A percentile compares a stretch with the other conserved stretches of the same genome.
Evolutionary conservation across 768 basidiomycete species (phyloP).

Genomic region (Hypholoma sublateritium): DNA sequence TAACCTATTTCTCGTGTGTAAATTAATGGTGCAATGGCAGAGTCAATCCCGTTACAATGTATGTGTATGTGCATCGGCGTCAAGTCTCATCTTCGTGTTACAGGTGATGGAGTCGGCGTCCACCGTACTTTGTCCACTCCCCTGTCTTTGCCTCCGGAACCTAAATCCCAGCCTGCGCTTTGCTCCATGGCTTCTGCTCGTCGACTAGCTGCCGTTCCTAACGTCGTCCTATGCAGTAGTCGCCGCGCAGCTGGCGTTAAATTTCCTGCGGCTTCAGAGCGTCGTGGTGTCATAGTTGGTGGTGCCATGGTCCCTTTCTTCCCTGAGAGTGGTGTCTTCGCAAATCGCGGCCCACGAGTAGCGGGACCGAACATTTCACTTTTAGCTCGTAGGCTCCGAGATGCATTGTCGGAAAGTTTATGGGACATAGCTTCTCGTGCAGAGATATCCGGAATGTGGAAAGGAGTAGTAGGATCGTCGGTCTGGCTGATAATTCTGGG

Average conservation of each 20-base stretch:
- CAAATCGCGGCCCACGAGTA: slow-evolving; percentile 37
- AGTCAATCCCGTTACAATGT: neutral
- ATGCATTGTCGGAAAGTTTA: slow-evolving; percentile 78
- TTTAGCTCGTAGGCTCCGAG: slow-evolving; percentile 77
- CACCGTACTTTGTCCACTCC: slow-evolving; percentile 70
- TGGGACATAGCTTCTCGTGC: slow-evolving; percentile 80
- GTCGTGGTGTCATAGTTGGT: slow-evolving; percentile 76
- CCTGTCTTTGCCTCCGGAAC: slow-evolving; percentile 46
- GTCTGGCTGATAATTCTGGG: slow-evolving; percentile 69
- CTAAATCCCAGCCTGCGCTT: slow-evolving; percentile 54
- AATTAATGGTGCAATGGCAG: neutral
- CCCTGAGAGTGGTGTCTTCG: slow-evolving; percentile 20
- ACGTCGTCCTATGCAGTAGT: slow-evolving; percentile 70
- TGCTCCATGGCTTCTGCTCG: slow-evolving; percentile 70
- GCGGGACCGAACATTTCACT: slow-evolving; percentile 58
- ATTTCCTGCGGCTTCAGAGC: slow-evolving; percentile 68
- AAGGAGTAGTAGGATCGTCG: slow-evolving; percentile 55
- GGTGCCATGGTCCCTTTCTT: slow-evolving; percentile 72
- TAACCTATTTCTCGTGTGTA: neutral
- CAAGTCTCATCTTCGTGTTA: slow-evolving; percentile 29
- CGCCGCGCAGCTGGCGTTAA: slow-evolving; percentile 86
- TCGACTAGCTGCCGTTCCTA: slow-evolving; percentile 59
- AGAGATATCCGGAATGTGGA: slow-evolving; percentile 77
- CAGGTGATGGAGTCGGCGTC: slow-evolving; percentile 69
- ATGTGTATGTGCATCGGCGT: neutral